Percentiles rank a stretch among this genome's conserved stretches.
Evolutionary conservation across 2,329 filamentous ascomycete species (phyloP).

Genomic region (Colletotrichum euphorbiae): DNA sequence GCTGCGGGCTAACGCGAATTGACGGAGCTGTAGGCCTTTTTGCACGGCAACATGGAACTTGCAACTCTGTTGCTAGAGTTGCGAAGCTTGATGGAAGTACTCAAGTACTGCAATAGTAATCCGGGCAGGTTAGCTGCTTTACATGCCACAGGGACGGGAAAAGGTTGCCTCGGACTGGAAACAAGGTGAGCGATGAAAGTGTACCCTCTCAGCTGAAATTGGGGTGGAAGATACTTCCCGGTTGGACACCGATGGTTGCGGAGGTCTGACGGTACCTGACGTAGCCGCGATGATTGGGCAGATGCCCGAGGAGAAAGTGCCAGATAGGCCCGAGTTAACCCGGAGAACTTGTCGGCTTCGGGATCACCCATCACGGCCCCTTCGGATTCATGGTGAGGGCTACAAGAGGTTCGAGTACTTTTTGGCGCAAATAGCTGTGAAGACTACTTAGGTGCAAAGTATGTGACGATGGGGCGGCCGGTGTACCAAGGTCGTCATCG

Average conservation of each 20-base stretch:
- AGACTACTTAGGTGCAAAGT: not conserved
- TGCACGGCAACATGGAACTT: not conserved
- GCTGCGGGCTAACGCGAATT: not conserved
- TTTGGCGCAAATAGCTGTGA: not conserved
- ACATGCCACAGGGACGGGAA: not conserved
- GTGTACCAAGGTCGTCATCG: slow-evolving; percentile 10
- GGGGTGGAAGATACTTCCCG: not conserved
- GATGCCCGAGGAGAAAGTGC: not conserved
- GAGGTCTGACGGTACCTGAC: not conserved
- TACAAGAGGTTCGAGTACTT: not conserved
- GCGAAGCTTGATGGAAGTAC: not conserved
- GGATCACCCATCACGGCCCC: slow-evolving; percentile 1
- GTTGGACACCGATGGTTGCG: not conserved
- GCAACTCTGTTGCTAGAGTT: not conserved
- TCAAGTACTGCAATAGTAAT: no score
- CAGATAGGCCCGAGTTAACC: no score
- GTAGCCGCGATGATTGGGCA: no score
- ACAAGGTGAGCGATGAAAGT: not conserved
- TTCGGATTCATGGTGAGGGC: not conserved
- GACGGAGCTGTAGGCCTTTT: not conserved
- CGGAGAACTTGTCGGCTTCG: not conserved
- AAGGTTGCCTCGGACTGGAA: not conserved
- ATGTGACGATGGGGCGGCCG: not conserved
- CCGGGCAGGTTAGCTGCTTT: not conserved
- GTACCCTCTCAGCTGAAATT: not conserved